Base-by-base conservation (phyloP, 2,329 filamentous ascomycete species). In the Pseudogymnoascus sp. region DNA sequence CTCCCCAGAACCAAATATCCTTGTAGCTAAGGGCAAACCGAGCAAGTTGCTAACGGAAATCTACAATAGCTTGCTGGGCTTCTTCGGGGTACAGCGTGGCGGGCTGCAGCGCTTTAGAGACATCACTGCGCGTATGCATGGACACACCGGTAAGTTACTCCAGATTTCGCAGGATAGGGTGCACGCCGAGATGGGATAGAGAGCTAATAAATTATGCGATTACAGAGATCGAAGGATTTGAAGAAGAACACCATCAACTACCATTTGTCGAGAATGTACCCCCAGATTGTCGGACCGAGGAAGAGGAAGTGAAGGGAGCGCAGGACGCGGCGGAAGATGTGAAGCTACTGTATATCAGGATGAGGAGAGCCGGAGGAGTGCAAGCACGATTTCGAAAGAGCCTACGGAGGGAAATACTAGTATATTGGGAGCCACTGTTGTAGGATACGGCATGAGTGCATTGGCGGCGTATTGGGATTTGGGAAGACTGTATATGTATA, bases 191-290 rank as follows among this genome's bases (percentile, higher is more conserved):
- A 28, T 25, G 35, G 61, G 31, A n/a, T 11, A 35, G 12, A 60
- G 40, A 37, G 28, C 64, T 63, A 65, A 65, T 60, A 55, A 23
- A 63, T 59, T 25, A 37, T 61, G 21, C 41, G 62, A 40, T 14
- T 63, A 65, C 72, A 88, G 85, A 84, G 80, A 81, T 75, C 81
- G 58, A 75, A 75, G 66, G 75, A 77, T 62, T 74, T 77, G 67
- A 84, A 85, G 73, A 91, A 88, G 79, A 93, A 87, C 75, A 86
- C 84, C 67, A 92, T 97, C 84, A 97, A 97, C 78, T 93, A 93
- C 81, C 93, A 97, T 75, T 80, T 97, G 45, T 83, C 84, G 68
- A 85, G 95, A 71, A 84, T 90, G 79, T 89, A 88, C 70, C 85
- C 86, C 12, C 85, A 88, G 74, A 80, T 96, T 80, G 83, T 88